Conservation (phyloP, 805 yeast species). For the Deakozyma indianensis region DNA sequence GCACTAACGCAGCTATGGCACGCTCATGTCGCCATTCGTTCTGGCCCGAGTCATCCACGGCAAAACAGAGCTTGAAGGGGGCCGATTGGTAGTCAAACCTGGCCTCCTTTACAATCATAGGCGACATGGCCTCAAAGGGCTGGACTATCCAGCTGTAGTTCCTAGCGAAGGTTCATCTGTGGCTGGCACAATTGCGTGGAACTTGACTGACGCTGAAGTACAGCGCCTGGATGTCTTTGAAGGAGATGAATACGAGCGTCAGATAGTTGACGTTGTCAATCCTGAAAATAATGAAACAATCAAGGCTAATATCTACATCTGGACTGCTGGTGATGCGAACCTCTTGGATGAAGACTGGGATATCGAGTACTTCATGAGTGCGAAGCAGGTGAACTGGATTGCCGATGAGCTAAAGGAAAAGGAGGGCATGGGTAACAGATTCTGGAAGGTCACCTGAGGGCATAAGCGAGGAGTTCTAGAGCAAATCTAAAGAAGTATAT, state of each 20-base stretch:
- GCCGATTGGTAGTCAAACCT: not conserved
- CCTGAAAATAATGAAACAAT: not conserved
- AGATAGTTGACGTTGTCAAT: not conserved
- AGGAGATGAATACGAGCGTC: not conserved
- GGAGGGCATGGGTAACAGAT: not conserved
- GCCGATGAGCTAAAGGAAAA: not conserved
- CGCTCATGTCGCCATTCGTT: slow-evolving; percentile 12
- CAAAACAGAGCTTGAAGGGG: slow-evolving; percentile 2
- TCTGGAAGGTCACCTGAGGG: too few species aligned
- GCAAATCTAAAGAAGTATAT: too few species aligned
- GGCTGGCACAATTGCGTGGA: not conserved
- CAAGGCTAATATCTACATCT: not conserved
- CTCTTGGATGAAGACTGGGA: not conserved
- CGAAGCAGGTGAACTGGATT: slow-evolving; percentile 1
- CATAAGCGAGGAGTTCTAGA: too few species aligned
- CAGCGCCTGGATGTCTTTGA: not conserved
- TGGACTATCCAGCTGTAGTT: slow-evolving; percentile 1
- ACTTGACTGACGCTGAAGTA: not conserved
- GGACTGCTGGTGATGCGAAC: not conserved
- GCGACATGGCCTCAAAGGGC: not conserved
- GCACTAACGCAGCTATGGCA: slow-evolving; percentile 10
- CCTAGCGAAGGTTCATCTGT: not conserved
- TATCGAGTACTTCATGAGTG: not conserved
- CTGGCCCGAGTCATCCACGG: slow-evolving; percentile 10
- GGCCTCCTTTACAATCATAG: not conserved